Percentiles rank a stretch among this genome's conserved stretches.
Conservation (phyloP, 2,329 filamentous ascomycete genomes). For the Colletotrichum caudatum region DNA sequence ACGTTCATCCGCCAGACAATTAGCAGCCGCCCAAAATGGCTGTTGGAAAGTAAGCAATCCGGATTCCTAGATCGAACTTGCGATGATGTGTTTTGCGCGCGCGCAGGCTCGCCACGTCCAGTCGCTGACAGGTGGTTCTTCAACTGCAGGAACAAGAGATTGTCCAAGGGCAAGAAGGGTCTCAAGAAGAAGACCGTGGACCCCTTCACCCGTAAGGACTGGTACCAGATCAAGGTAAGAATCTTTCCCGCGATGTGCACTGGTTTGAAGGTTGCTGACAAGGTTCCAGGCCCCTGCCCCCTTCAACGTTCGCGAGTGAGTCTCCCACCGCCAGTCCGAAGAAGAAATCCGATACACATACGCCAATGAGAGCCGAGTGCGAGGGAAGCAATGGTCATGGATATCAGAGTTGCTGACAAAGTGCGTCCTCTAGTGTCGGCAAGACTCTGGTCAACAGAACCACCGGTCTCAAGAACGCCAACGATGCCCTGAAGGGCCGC, state of each 20-base stretch:
- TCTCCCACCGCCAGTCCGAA: slow-evolving; percentile 41
- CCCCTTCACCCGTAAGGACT: slow-evolving; percentile 98
- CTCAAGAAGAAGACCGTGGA: slow-evolving; percentile 99
- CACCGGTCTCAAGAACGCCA: slow-evolving; percentile 99
- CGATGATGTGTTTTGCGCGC: not conserved
- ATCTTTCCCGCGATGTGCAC: not conserved
- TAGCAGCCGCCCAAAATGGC: slow-evolving; percentile 66
- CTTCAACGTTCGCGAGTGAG: slow-evolving; percentile 97
- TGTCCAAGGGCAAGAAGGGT: slow-evolving; percentile 99
- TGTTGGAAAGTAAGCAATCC: slow-evolving; percentile 67
- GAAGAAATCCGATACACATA: slow-evolving; percentile 30
- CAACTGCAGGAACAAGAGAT: slow-evolving; percentile 91
- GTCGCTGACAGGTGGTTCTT: slow-evolving; percentile 45
- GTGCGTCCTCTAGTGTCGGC: slow-evolving; percentile 78
- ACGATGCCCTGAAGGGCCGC: slow-evolving; percentile 98
- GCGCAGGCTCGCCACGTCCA: not conserved
- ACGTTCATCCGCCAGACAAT: slow-evolving; percentile 58
- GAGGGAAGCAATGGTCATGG: not conserved
- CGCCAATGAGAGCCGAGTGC: not conserved
- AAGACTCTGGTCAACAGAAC: slow-evolving; percentile 99
- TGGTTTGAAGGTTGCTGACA: slow-evolving; percentile 45
- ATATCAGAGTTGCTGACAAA: slow-evolving; percentile 3
- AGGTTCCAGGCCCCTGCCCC: slow-evolving; percentile 83
- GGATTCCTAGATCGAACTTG: not conserved
- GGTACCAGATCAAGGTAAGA: slow-evolving; percentile 94